Evolutionary conservation across 768 basidiomycete genomes (phyloP), one percentile per base, ranked within the genome.

Genomic region (Trametes punicea): DNA sequence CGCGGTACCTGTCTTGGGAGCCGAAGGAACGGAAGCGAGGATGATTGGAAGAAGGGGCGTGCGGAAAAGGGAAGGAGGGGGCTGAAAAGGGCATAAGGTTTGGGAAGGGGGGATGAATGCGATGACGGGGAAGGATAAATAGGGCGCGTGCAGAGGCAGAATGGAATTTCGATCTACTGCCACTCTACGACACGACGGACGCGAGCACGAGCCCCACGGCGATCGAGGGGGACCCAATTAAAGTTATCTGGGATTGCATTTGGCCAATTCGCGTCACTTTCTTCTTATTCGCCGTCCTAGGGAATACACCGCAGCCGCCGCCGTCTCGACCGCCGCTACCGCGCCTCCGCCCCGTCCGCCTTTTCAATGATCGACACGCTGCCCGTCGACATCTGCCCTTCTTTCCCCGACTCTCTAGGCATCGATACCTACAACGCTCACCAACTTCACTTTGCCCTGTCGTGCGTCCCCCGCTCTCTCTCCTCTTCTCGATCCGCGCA

Each of bases 371-470:
- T 85, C 71, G 80, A 82, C 71, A 54, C 45, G 46, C 51, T 58
- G 34, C 46, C 70, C 59, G 34, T 70, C 63, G 70, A 73, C 69
- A 74, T 80, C 70, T 46, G 42, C 51, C 26, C 61, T 46, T 34
- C 60, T 46, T 51, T 56, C 61, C 50, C 59, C 55, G 52, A 58
- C 53, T 55, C 60, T 21, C 77, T 82, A 63, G 79, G 62, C 40
- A 77, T 82, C 64, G 80, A 79, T 64, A 71, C 74, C 59, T 85
- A 83, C 75, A 80, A 80, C 80, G 76, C 84, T 56, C 78, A 80
- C 36, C 83, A 85, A 67, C 77, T 85, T 55, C 81, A 85, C 55
- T 80, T 79, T 70, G 73, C 81, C 9, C 76, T 85, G 82, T 81
- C 72, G 78, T 77, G 27, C 46, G 62, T 70, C 70, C 57, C 52